Conservation (phyloP, 768 basidiomycete species). For the Leucosporidium creatinivorum region DNA sequence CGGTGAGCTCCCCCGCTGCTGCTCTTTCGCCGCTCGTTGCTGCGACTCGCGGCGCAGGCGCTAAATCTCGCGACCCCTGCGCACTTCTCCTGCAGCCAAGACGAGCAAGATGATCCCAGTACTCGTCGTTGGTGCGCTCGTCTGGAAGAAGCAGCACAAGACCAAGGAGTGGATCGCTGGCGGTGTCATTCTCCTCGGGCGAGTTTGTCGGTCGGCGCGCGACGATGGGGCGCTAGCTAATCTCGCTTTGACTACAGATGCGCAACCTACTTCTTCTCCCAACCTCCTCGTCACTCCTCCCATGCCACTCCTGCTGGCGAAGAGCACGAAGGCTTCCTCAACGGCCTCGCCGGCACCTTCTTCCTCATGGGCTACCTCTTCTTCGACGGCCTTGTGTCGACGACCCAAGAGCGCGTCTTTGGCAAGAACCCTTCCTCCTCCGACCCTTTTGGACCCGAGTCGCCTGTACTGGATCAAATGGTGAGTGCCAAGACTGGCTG, state of each 20-base stretch:
- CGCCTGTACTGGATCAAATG: constrained; percentile 35
- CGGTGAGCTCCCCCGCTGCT: not conserved
- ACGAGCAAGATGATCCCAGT: constrained; percentile 37
- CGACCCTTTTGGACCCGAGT: constrained; percentile 32
- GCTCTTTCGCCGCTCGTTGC: too few relatives aligned
- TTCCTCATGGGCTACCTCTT: constrained; percentile 34
- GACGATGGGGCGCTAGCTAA: too few relatives aligned
- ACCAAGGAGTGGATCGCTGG: constrained; percentile 31
- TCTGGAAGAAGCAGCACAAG: constrained; percentile 33
- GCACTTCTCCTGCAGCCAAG: constrained; percentile 19
- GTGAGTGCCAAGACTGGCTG: not conserved
- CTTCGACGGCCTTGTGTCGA: constrained; percentile 36
- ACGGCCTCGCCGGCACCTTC: constrained; percentile 18
- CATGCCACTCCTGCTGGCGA: constrained; percentile 3
- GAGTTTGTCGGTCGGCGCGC: not conserved
- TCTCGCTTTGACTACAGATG: not conserved
- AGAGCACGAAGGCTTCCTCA: not conserved
- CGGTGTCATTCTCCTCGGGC: constrained; percentile 31
- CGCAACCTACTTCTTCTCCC: constrained; percentile 34
- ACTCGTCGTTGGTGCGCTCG: constrained; percentile 31
- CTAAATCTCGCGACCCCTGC: too few relatives aligned
- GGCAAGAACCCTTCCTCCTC: constrained; percentile 31
- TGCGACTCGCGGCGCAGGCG: too few relatives aligned
- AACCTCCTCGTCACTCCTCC: constrained; percentile 2
- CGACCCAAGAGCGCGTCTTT: constrained; percentile 36